phyloP scores from a whole-genome alignment of 257 asterid genomes.

The Echites panduratus region DNA sequence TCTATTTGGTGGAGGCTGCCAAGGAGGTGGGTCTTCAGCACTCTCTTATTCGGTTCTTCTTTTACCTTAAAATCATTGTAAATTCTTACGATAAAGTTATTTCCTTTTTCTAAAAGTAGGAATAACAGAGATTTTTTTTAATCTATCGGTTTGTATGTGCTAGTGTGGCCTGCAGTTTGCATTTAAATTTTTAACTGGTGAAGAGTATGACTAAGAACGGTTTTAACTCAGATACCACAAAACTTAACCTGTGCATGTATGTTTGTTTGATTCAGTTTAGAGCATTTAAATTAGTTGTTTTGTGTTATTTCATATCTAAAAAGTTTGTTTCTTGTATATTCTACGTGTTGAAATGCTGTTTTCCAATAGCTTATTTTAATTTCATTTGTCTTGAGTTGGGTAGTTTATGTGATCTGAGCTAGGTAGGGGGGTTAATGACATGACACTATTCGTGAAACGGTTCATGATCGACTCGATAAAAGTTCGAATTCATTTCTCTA shows the following conservation, averaged over 20 bases:
- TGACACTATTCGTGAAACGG: too few species aligned
- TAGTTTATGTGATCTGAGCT: background rate
- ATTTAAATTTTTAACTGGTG: background rate
- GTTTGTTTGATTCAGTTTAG: background rate
- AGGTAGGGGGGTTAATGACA: too few species aligned
- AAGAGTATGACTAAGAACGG: background rate
- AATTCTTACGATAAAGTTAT: background rate
- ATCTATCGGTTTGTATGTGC: background rate
- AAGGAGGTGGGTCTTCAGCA: slow-evolving; percentile 59
- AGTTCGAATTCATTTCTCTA: too few species aligned
- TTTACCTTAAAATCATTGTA: background rate
- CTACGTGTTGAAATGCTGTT: background rate
- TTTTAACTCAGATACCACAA: background rate
- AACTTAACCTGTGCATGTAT: background rate
- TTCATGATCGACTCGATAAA: too few species aligned
- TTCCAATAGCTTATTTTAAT: too few species aligned
- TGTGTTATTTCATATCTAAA: background rate
- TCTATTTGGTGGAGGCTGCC: slow-evolving; percentile 89
- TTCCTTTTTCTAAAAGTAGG: background rate
- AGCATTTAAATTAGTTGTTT: background rate
- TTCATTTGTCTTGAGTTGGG: too few species aligned
- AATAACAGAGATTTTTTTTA: background rate
- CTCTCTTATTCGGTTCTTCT: background rate
- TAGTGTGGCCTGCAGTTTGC: background rate
- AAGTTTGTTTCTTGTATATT: background rate